Evolutionary conservation across 352 stramenopile species (phyloP), one percentile per base, ranked within the genome.

Genomic region (Phytopythium helicoides): DNA sequence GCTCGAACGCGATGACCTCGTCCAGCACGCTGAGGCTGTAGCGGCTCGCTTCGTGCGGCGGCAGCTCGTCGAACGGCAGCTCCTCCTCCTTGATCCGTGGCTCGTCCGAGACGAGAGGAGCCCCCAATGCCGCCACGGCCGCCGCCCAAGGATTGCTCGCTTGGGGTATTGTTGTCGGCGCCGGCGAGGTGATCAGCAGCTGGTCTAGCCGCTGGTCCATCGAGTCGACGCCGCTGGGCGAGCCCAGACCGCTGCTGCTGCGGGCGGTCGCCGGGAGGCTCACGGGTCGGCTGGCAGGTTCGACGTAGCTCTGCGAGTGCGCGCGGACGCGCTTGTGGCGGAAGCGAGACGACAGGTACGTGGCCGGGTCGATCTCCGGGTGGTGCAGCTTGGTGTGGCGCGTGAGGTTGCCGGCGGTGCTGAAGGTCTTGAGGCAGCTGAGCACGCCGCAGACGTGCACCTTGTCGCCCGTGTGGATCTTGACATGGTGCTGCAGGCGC

Each of bases 401-500:
- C 35, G 72, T 75, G 47, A 83, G 64, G 52, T 83, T 83, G 6
- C 72, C 72, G n/a, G 72, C 68, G 21, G 72, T 83, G 46, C 66
- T 83, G 44, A 83, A 83, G 22, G 71, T 73, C 52, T 83, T 83
- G 28, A 64, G 72, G 55, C 72, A 83, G 31, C 66, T 63, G 8
- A 52, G 5, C 15, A 71, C 59, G 16, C 47, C 55, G 48, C 72
- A 83, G 50, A 68, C 58, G 64, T 83, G 70, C 26, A 70, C 73
- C 36, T 66, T 60, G 26, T 69, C 58, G 23, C 66, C 72, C 42
- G 61, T 75, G 56, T 83, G 72, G 48, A 76, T 83, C 57, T 83
- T 80, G 45, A 71, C 67, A 48, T 83, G 72, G 50, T 78, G 63
- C 25, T 70, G 56, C 19, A 76, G 64, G 28, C 73, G 73, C 19